Evolutionary conservation across 2,329 filamentous ascomycete species (phyloP).

Genomic region (Talaromyces sp.): DNA sequence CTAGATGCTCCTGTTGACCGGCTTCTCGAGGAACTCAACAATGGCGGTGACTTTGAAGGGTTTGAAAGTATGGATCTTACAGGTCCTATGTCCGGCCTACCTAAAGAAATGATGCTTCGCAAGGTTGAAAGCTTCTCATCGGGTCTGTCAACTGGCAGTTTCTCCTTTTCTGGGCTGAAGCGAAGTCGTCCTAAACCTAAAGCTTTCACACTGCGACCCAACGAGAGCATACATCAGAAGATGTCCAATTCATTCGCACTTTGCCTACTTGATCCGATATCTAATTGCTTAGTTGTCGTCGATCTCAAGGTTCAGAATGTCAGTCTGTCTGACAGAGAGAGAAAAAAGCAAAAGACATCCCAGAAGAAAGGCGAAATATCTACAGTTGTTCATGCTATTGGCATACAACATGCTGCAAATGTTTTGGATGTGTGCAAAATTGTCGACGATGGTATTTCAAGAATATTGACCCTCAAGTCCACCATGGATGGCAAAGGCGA

Average conservation of each 20-base stretch:
- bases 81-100: conserved; percentile 67
- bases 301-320: conserved; percentile 57
- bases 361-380: conserved; percentile 24
- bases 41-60: conserved; percentile 61
- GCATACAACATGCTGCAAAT: conserved; percentile 59
- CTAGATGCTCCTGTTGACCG: conserved; percentile 67
- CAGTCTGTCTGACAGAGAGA: conserved; percentile 27
- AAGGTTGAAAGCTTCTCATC: conserved; percentile 67
- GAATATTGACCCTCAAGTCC: conserved; percentile 67
- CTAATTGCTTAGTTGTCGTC: conserved; percentile 65
- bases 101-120: conserved; percentile 67
- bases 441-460: conserved; percentile 62
- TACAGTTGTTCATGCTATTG: conserved; percentile 36
- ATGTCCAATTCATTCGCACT: conserved; percentile 43
- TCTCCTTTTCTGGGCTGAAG: conserved; percentile 25
- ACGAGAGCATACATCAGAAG: conserved; percentile 30
- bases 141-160: conserved; percentile 41
- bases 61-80: conserved; percentile 70
- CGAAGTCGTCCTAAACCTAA: conserved; percentile 30
- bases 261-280: conserved; percentile 66
- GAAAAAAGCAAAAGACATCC: conserved; percentile 26
- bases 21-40: conserved; percentile 64
- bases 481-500: conserved; percentile 61
- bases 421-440: conserved; percentile 72
- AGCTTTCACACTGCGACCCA: conserved; percentile 63